Conservation (phyloP, 2,329 filamentous ascomycete species). For the Cladosporium sp. region DNA sequence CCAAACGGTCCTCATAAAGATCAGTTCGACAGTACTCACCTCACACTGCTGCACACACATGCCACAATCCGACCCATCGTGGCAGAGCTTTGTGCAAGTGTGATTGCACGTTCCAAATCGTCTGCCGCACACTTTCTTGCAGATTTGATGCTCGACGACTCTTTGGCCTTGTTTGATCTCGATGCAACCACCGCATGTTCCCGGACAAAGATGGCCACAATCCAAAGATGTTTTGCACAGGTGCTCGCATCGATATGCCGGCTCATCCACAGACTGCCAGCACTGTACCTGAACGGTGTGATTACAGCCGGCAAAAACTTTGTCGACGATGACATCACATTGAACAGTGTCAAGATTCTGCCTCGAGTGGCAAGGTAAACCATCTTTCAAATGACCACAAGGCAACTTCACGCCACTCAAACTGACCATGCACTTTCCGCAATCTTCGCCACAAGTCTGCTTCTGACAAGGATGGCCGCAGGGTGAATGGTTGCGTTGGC, state of each 20-base stretch:
- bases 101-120: constrained; percentile 54
- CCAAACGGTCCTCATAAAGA: too few relatives aligned
- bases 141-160: too few relatives aligned
- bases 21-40: too few relatives aligned
- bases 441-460: too few relatives aligned
- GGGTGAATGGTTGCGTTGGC: too few relatives aligned
- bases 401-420: constrained; percentile 29
- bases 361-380: constrained; percentile 24
- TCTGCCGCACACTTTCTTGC: constrained; percentile 47
- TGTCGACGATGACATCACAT: constrained; percentile 47
- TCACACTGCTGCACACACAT: constrained; percentile 49
- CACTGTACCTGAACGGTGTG: constrained; percentile 53
- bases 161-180: too few relatives aligned
- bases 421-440: constrained; percentile 26
- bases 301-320: constrained; percentile 49
- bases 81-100: constrained; percentile 49
- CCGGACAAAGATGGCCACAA: too few relatives aligned
- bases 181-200: too few relatives aligned
- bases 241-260: too few relatives aligned
- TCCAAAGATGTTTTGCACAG: too few relatives aligned
- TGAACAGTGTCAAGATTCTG: constrained; percentile 44
- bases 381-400: constrained; percentile 25
- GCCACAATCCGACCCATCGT: constrained; percentile 44
- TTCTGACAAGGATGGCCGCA: constrained; percentile 43
- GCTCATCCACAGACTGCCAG: too few relatives aligned